Conservation (phyloP, 2,329 filamentous ascomycete species). For the Beauveria scarabaeidicola region DNA sequence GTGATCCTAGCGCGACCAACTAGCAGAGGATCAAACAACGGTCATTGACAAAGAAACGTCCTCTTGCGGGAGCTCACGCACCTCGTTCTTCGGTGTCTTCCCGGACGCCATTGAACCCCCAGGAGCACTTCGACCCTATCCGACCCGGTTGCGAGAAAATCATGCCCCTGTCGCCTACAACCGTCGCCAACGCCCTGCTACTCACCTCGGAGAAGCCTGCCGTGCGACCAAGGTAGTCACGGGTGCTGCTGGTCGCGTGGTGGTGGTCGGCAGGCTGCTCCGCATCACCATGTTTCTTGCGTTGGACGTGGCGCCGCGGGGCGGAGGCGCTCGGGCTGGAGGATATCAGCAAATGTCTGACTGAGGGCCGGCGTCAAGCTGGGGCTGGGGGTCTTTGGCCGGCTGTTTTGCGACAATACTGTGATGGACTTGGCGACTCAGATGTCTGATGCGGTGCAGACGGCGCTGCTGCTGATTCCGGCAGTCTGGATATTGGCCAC, state of each 20-base stretch:
- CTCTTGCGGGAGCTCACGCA: constrained; percentile 21
- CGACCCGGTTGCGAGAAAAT: constrained; percentile 72
- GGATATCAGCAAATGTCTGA: background rate
- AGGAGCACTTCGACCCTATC: constrained; percentile 81
- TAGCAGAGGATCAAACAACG: background rate
- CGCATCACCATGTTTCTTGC: background rate
- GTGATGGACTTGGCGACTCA: background rate
- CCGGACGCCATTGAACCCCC: constrained; percentile 60
- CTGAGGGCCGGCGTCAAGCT: background rate
- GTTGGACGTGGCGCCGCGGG: background rate
- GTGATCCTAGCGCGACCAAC: no score
- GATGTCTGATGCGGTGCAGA: background rate
- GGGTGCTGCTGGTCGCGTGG: constrained; percentile 44
- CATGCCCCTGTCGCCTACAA: no score
- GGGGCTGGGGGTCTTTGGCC: background rate
- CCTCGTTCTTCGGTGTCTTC: constrained; percentile 52
- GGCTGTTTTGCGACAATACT: background rate
- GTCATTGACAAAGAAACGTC: background rate
- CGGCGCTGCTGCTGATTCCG: background rate
- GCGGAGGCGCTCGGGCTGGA: background rate
- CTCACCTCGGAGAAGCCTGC: constrained; percentile 54
- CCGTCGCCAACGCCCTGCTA: constrained; percentile 70
- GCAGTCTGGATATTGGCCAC: constrained; percentile 56
- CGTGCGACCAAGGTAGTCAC: constrained; percentile 45
- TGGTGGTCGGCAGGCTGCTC: constrained; percentile 61